These are phyloP conservation scores for Fonsecaea erecta DNA, from an alignment of 2,329 filamentous ascomycete species.

Conservation along the genomic window DNA sequence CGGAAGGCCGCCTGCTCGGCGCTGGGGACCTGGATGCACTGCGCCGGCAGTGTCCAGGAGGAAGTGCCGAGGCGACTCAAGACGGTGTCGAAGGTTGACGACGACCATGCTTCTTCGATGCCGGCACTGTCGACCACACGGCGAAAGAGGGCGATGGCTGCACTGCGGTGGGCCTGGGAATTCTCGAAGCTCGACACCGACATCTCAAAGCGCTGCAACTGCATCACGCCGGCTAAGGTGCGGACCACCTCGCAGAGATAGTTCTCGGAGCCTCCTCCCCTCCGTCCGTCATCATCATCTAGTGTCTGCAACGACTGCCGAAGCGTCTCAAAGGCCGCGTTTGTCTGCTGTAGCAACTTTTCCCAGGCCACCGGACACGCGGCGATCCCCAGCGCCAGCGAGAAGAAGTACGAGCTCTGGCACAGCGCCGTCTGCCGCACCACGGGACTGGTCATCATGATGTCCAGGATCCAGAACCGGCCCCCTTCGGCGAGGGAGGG, in stretches of 20 bases:
- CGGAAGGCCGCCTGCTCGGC: conserved; percentile 43
- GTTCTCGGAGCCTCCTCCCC: conserved; percentile 32
- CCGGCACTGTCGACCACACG: neutral
- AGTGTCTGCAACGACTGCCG: conserved; percentile 37
- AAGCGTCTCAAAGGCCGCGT: conserved; percentile 27
- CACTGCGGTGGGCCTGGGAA: conserved; percentile 44
- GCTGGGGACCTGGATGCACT: conserved; percentile 16
- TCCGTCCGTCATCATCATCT: no score
- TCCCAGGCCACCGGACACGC: conserved; percentile 15
- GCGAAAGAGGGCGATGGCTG: conserved; percentile 39
- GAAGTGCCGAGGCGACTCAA: conserved; percentile 12
- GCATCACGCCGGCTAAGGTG: conserved; percentile 45
- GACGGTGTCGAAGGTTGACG: neutral
- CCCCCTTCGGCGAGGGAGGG: conserved; percentile 62
- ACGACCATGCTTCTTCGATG: neutral
- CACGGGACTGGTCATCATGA: conserved; percentile 61
- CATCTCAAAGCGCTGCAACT: conserved; percentile 44
- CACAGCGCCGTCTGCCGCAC: conserved; percentile 63
- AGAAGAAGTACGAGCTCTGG: conserved; percentile 63
- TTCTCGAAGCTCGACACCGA: conserved; percentile 43
- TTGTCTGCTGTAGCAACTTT: conserved; percentile 20
- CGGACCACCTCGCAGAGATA: conserved; percentile 26
- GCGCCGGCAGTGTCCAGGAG: conserved; percentile 15
- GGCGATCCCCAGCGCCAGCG: conserved; percentile 41
- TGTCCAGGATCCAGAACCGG: conserved; percentile 63